Evolutionary conservation across 176 grass and related monocot genomes (phyloP).

Genomic region (Puccinellia tenuiflora): DNA sequence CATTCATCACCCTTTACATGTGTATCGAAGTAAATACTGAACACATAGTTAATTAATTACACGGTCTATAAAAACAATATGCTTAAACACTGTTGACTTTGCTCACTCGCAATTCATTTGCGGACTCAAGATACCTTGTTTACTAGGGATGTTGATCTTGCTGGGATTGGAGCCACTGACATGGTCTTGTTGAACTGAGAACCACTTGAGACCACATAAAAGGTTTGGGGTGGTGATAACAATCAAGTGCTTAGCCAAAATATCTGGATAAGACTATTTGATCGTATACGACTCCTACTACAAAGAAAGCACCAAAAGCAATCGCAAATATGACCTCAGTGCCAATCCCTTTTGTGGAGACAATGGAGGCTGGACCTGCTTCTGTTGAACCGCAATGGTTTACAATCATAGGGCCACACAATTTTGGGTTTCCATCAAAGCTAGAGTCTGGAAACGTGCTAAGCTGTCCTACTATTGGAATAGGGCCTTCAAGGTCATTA

Average conservation of each 20-base stretch:
- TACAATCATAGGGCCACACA: constrained; percentile 16
- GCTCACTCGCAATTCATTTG: background rate
- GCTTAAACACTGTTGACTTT: background rate
- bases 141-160: background rate
- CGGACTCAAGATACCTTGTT: background rate
- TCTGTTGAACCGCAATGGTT: background rate
- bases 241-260: background rate
- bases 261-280: constrained; percentile 6
- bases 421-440: constrained; percentile 32
- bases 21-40: background rate
- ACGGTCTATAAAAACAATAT: background rate
- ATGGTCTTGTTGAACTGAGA: background rate
- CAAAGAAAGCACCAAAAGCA: constrained; percentile 17
- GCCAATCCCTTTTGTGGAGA: background rate
- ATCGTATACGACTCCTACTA: constrained; percentile 6
- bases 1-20: background rate
- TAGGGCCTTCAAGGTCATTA: constrained; percentile 24
- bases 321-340: background rate
- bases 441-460: constrained; percentile 22
- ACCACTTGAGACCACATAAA: background rate
- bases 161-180: background rate
- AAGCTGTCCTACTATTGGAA: constrained; percentile 8
- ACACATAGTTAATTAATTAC: background rate
- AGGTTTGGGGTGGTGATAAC: background rate
- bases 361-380: background rate